These are phyloP conservation scores for Aspergillus costaricaensis DNA, from an alignment of 2,329 filamentous ascomycete genomes.

Conservation along the genomic window DNA sequence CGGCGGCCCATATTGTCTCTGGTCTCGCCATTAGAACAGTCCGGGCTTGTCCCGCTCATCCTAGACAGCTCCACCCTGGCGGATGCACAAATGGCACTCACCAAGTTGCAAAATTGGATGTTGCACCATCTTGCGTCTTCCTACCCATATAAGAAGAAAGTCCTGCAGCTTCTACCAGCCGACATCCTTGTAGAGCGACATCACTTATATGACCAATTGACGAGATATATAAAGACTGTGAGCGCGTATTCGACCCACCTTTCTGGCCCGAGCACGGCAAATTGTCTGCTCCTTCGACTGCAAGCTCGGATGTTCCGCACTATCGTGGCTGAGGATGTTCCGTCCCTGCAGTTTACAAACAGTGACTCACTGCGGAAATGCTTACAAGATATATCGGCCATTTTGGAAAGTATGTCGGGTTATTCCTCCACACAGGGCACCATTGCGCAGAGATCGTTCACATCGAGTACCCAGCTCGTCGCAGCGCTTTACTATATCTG, in stretches of 20 bases:
- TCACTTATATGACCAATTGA: neutral
- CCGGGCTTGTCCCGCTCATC: neutral
- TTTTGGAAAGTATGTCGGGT: constrained; percentile 1
- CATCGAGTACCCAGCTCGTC: constrained; percentile 27
- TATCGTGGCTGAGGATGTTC: neutral
- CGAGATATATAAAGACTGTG: neutral
- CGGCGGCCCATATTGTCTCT: constrained; percentile 14
- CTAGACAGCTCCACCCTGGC: neutral
- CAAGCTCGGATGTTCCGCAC: neutral
- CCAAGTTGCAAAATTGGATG: constrained; percentile 26
- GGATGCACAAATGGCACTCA: neutral
- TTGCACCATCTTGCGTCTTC: constrained; percentile 20
- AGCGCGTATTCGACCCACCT: neutral
- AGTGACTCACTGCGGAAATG: neutral
- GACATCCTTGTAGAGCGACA: constrained; percentile 13
- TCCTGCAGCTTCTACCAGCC: constrained; percentile 7
- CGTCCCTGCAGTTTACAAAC: neutral
- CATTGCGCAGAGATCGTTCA: constrained; percentile 16
- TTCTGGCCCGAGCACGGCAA: neutral
- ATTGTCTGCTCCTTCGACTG: neutral
- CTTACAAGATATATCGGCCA: neutral
- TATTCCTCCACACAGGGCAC: neutral
- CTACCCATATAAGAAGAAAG: constrained; percentile 12
- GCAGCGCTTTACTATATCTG: constrained; percentile 27
- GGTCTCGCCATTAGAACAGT: neutral